Evolutionary conservation across 257 asterid genomes (phyloP).

Genomic region (Eustoma russellianum): DNA sequence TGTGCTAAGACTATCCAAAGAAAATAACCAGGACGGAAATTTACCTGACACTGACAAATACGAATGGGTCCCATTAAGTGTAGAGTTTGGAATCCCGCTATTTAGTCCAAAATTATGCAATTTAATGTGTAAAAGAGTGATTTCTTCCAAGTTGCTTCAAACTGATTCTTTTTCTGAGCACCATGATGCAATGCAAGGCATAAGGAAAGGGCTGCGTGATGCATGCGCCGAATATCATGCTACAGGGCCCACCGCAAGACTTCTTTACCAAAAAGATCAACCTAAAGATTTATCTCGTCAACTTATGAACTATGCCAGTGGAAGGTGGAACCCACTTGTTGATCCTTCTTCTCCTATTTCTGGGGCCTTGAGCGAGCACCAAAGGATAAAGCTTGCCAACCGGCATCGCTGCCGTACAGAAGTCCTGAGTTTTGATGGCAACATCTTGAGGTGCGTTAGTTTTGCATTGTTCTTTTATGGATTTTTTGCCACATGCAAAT

Average conservation of each 20-base stretch:
- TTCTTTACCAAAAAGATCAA: conserved; percentile 91
- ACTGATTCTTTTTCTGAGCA: conserved; percentile 66
- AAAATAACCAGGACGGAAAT: conserved; percentile 40
- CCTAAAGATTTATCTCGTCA: conserved; percentile 48
- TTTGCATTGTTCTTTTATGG: too few relatives aligned
- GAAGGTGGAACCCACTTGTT: conserved; percentile 87
- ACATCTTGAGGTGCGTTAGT: conserved; percentile 61
- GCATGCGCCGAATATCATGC: conserved; percentile 88
- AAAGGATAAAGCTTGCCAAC: conserved; percentile 78
- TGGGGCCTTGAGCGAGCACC: conserved; percentile 81
- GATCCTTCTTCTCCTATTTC: conserved; percentile 99
- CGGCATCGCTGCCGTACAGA: conserved; percentile 80
- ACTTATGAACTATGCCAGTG: conserved; percentile 92
- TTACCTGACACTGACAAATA: conserved; percentile 48
- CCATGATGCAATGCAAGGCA: conserved; percentile 87
- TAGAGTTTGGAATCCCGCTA: conserved; percentile 87
- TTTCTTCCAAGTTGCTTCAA: conserved; percentile 79
- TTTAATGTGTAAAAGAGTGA: conserved; percentile 71
- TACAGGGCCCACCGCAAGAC: conserved; percentile 80
- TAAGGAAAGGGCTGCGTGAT: conserved; percentile 62
- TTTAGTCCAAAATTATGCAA: conserved; percentile 90
- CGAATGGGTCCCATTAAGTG: conserved; percentile 94
- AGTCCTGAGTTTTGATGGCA: conserved; percentile 96
- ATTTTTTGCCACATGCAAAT: too few relatives aligned
- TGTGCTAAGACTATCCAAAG: conserved; percentile 69